Conservation (phyloP, 768 basidiomycete genomes). For the Pseudohyphozyma bogoriensis region DNA sequence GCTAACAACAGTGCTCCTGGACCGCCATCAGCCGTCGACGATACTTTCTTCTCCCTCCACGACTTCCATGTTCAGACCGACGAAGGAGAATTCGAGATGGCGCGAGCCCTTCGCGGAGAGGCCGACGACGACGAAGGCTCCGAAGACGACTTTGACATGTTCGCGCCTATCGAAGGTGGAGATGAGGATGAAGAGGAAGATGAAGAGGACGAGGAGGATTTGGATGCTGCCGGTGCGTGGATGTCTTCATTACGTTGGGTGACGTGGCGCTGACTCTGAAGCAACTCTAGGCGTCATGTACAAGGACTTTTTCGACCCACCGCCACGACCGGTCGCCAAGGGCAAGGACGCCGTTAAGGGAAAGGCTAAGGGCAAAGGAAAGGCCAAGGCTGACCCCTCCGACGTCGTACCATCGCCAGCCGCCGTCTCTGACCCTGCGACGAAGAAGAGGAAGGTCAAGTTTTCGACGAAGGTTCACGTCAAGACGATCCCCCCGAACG, state of each 20-base stretch:
- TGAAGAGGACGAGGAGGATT: slow-evolving; percentile 42
- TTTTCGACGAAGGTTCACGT: slow-evolving; percentile 74
- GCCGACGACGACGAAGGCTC: slow-evolving; percentile 47
- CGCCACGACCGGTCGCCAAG: slow-evolving; percentile 32
- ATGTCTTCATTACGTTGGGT: slow-evolving; percentile 6
- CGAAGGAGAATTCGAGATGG: slow-evolving; percentile 49
- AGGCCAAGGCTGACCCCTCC: background rate
- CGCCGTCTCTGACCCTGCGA: background rate
- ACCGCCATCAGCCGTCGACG: slow-evolving; percentile 48
- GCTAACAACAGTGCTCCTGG: background rate
- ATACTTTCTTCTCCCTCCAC: slow-evolving; percentile 78
- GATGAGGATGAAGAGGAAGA: slow-evolving; percentile 43
- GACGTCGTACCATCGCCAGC: background rate
- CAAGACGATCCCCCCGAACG: slow-evolving; percentile 64
- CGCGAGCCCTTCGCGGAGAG: slow-evolving; percentile 52
- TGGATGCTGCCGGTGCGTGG: slow-evolving; percentile 41
- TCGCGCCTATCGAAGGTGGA: slow-evolving; percentile 48
- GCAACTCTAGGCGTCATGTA: slow-evolving; percentile 44
- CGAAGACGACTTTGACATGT: slow-evolving; percentile 50
- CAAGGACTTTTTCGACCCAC: slow-evolving; percentile 69
- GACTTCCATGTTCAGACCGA: slow-evolving; percentile 81
- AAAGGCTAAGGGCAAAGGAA: background rate
- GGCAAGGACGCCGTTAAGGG: slow-evolving; percentile 2
- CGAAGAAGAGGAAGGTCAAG: slow-evolving; percentile 47
- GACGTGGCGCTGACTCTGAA: background rate